A percentile compares a stretch with the other conserved stretches of the same genome.
These are phyloP conservation scores for Solanum hybrid DNA, from an alignment of 305 asterid genomes.

Conservation along the genomic window DNA sequence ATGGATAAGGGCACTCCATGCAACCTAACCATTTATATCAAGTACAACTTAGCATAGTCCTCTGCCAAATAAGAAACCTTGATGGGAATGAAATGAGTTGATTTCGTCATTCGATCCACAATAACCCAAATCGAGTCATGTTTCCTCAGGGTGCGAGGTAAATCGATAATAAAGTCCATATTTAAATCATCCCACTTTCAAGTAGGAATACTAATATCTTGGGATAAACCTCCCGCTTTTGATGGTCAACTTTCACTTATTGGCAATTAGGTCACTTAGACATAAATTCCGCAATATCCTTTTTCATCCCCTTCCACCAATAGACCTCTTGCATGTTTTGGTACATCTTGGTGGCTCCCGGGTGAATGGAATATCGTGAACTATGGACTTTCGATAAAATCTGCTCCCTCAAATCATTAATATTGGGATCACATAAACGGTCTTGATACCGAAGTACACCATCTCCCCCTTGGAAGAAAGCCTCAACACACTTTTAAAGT, in stretches of 20 bases:
- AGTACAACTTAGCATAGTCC: neutral
- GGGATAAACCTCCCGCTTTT: neutral
- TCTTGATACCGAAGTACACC: neutral
- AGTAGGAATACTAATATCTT: neutral
- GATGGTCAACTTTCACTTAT: neutral
- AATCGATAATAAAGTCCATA: neutral
- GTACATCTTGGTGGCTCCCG: neutral
- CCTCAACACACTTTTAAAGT: neutral
- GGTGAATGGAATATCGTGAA: neutral
- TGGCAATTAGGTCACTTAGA: neutral
- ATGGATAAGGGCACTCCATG: neutral
- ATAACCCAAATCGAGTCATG: neutral
- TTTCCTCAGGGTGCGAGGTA: neutral
- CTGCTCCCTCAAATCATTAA: neutral
- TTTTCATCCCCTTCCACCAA: neutral
- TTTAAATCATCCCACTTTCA: neutral
- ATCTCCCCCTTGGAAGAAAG: neutral
- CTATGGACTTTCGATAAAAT: neutral
- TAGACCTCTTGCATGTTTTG: neutral
- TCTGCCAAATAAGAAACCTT: neutral
- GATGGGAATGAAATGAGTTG: neutral
- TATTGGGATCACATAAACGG: neutral
- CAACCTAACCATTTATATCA: neutral
- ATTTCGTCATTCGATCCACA: neutral
- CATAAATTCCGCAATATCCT: no score